Conservation (phyloP, 495 filamentous ascomycete species). For the Podospora bellae-mahoneyi region DNA sequence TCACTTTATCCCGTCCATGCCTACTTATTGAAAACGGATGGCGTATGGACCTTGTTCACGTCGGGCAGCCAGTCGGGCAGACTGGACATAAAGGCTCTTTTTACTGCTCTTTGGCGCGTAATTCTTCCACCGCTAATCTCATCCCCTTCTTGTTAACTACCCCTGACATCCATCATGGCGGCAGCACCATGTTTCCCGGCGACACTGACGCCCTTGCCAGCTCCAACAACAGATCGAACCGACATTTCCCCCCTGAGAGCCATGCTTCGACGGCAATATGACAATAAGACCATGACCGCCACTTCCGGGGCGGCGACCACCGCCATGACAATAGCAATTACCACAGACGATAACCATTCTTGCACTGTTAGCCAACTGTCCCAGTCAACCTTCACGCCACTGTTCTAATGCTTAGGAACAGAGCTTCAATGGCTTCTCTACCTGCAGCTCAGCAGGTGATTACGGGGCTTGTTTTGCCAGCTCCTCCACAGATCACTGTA, state of each 20-base stretch:
- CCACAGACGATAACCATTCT: background rate
- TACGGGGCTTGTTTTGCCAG: slow-evolving; percentile 23
- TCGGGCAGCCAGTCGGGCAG: too few relatives aligned
- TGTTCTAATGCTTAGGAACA: background rate
- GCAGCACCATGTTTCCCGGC: background rate
- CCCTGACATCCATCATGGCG: background rate
- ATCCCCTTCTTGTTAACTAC: background rate
- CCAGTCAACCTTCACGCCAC: background rate
- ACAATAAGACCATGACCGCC: background rate
- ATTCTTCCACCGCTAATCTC: background rate
- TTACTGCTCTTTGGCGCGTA: background rate
- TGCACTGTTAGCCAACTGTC: background rate
- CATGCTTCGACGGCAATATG: background rate
- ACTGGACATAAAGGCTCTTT: background rate
- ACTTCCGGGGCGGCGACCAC: slow-evolving; percentile 4
- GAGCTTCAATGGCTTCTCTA: slow-evolving; percentile 26
- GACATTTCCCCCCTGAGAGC: background rate
- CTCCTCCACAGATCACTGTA: slow-evolving; percentile 16
- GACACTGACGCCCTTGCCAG: background rate
- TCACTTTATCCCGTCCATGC: background rate
- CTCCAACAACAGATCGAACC: background rate
- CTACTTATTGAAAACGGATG: background rate
- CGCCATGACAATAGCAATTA: background rate
- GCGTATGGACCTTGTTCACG: background rate
- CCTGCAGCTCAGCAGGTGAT: slow-evolving; percentile 23